Evolutionary conservation across 2,329 filamentous ascomycete genomes (phyloP).

Genomic region (Hypoxylon sp.): DNA sequence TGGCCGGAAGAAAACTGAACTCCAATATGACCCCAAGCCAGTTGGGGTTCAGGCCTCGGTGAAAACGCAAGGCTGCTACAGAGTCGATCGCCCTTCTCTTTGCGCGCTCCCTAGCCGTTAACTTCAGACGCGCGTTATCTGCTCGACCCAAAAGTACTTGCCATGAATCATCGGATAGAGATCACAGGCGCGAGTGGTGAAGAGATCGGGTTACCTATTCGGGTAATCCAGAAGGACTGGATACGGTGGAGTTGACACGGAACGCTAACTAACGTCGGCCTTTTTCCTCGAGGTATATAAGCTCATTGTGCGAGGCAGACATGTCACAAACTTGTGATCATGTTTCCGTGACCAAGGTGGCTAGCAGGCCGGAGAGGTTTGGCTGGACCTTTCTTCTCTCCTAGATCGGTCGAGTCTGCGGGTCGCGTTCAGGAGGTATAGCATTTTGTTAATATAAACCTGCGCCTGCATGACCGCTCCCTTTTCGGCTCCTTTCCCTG

Average conservation of each 20-base stretch:
- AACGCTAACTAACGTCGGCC: conserved; percentile 28
- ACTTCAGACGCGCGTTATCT: conserved; percentile 14
- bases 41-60: conserved; percentile 17
- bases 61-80: conserved; percentile 11
- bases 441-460: conserved; percentile 15
- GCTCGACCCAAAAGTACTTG: conserved; percentile 17
- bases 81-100: conserved; percentile 8
- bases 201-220: conserved; percentile 38
- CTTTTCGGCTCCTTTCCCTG: conserved; percentile 30
- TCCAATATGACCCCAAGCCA: conserved; percentile 14
- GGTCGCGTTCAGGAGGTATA: conserved; percentile 19
- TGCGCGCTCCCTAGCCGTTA: conserved; percentile 15
- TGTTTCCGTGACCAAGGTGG: conserved; percentile 11
- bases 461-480: conserved; percentile 32
- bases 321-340: conserved; percentile 25
- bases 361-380: conserved; percentile 9
- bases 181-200: conserved; percentile 14
- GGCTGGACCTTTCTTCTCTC: conserved; percentile 15
- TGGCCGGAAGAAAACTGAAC: conserved; percentile 17
- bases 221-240: conserved; percentile 29
- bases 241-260: conserved; percentile 27
- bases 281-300: conserved; percentile 14
- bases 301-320: conserved; percentile 23
- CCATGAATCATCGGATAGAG: conserved; percentile 19
- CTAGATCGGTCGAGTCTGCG: conserved; percentile 17